Evolutionary conservation across 2,329 filamentous ascomycete species (phyloP), one percentile per base, ranked within the genome.

Genomic region (Colletotrichum tofieldiae): DNA sequence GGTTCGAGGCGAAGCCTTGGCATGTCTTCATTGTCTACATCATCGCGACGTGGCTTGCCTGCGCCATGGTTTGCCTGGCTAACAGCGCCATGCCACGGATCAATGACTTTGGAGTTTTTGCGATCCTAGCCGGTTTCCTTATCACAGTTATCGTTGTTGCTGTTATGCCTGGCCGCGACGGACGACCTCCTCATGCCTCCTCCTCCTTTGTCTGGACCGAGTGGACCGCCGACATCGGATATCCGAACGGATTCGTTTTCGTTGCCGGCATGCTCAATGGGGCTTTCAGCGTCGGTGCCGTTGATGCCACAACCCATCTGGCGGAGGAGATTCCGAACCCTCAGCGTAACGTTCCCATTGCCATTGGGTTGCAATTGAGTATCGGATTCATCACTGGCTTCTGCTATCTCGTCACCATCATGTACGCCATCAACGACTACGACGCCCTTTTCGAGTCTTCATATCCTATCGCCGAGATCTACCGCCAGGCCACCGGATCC

Each of bases 391-490:
- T 87, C 12, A 87, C 89, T 0, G 86, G 88, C 0, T 84, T 91
- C 29, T 79, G 83, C 67, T 89, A 88, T 72, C 80, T 89, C 2
- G 81, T 90, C 18, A 81, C 87, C 47, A 81, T 88, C 73, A 85
- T 92, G 80, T 92, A 92, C 81, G 81, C 85, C 71, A 89, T 91
- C 76, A 84, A 91, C 71, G 84, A 89, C 75, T 84, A 85, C 29
- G 86, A 91, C 56, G 84, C 89, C 58, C 78, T 81, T 9, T 82
- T 85, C 23, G 81, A 83, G 67, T 86, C 86, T 41, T 80, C 86
- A 3, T 92, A 91, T 75, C 92, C 92, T 0, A 88, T 93, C 16
- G 89, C 90, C 8, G 89, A 91, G 64, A 91, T 94, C 70, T 94
- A 93, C 79, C 84, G 78, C 35, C 89, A 91, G 78, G 88, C 88